These are phyloP conservation scores for Pinus tabuliformis DNA, from an alignment of 75 land plant species.

Conservation along the genomic window DNA sequence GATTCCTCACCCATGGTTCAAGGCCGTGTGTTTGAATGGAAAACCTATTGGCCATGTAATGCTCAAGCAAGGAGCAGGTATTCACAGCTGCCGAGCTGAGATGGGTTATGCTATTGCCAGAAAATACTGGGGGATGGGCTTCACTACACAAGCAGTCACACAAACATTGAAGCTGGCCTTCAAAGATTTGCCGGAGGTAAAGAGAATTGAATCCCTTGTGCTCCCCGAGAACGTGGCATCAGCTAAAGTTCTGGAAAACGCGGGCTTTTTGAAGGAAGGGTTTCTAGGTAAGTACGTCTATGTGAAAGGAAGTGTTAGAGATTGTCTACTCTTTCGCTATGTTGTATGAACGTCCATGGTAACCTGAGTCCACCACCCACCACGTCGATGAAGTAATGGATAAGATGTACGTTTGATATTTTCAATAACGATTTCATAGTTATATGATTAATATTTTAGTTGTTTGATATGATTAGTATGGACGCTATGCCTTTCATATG, in stretches of 20 bases:
- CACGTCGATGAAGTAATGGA: too few species aligned
- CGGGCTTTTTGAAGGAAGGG: constrained; percentile 46
- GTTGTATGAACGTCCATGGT: not conserved
- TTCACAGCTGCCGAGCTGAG: not conserved
- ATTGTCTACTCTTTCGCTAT: not conserved
- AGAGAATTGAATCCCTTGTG: constrained; percentile 48
- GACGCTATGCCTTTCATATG: too few species aligned
- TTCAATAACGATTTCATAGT: too few species aligned
- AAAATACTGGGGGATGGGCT: not conserved
- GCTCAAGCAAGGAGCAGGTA: not conserved
- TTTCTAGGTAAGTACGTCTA: constrained; percentile 23
- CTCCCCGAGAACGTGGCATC: constrained; percentile 35
- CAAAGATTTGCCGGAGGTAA: constrained; percentile 19
- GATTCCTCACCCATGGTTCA: constrained; percentile 48
- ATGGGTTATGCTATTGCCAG: not conserved
- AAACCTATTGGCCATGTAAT: not conserved
- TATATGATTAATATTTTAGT: too few species aligned
- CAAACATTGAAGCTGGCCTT: constrained; percentile 26
- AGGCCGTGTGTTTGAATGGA: constrained; percentile 40
- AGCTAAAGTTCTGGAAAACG: constrained; percentile 50
- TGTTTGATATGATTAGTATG: too few species aligned
- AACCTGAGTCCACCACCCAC: too few species aligned
- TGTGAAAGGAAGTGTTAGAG: constrained; percentile 17
- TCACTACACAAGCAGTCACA: constrained; percentile 44
- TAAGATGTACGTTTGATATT: too few species aligned